Percentiles rank a stretch among this genome's conserved stretches.
Conservation (phyloP, 352 stramenopile genomes). For the Globisporangium mamillatum region DNA sequence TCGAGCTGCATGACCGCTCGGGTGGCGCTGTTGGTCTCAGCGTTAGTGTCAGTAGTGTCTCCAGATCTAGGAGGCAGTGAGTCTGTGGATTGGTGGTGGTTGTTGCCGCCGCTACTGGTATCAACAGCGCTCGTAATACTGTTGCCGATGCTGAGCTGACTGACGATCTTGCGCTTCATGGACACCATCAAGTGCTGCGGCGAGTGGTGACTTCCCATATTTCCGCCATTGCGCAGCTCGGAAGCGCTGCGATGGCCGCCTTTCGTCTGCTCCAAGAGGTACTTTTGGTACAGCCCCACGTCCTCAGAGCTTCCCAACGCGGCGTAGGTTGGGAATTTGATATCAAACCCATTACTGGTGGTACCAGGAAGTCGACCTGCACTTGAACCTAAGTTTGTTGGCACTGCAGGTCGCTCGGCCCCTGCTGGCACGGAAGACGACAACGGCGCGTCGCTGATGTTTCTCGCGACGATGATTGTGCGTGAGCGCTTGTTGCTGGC, state of each 20-base stretch:
- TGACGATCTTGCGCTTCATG: slow-evolving; percentile 40
- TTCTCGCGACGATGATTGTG: slow-evolving; percentile 56
- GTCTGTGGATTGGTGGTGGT: slow-evolving; percentile 2
- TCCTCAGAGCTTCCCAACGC: slow-evolving; percentile 57
- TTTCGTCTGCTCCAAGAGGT: slow-evolving; percentile 40
- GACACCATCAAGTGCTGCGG: slow-evolving; percentile 31
- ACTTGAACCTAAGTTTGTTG: neutral
- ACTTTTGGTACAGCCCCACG: slow-evolving; percentile 58
- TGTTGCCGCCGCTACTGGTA: neutral
- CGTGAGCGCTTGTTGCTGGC: slow-evolving; percentile 33
- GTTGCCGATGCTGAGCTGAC: slow-evolving; percentile 1
- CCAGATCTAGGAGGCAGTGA: neutral
- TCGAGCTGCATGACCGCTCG: slow-evolving; percentile 22
- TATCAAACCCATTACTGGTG: slow-evolving; percentile 16
- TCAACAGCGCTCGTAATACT: neutral
- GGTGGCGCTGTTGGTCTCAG: neutral
- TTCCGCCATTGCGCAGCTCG: slow-evolving; percentile 21
- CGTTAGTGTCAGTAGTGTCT: neutral
- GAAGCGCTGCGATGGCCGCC: slow-evolving; percentile 22
- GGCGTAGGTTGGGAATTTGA: slow-evolving; percentile 57
- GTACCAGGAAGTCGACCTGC: neutral
- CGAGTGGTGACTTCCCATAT: slow-evolving; percentile 6
- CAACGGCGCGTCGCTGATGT: slow-evolving; percentile 23
- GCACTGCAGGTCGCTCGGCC: neutral
- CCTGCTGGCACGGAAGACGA: slow-evolving; percentile 7